phyloP scores from a whole-genome alignment of 1,284 basidiomycete genomes.

The Amylostereum chailletii region DNA sequence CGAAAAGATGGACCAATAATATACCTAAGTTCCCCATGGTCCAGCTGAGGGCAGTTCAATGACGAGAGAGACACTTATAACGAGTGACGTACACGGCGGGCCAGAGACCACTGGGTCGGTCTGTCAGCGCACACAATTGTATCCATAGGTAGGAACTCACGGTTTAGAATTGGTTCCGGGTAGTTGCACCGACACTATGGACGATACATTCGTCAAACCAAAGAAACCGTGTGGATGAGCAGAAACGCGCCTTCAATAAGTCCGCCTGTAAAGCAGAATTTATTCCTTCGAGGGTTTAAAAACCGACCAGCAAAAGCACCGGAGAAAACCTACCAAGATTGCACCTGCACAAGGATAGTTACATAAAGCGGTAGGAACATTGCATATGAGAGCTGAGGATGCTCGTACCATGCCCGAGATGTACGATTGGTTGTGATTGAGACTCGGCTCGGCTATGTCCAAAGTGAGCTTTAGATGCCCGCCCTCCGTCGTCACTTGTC shows the following conservation, averaged over 20 bases:
- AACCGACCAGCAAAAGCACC: neutral
- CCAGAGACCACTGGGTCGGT: slow-evolving; percentile 34
- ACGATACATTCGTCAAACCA: neutral
- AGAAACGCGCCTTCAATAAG: slow-evolving; percentile 20
- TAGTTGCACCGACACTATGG: slow-evolving; percentile 11
- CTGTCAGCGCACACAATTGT: neutral
- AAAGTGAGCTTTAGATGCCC: slow-evolving; percentile 57
- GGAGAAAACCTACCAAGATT: slow-evolving; percentile 10
- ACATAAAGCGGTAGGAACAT: neutral
- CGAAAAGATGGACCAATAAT: neutral
- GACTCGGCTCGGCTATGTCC: slow-evolving; percentile 37
- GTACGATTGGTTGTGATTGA: slow-evolving; percentile 17
- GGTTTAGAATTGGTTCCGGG: slow-evolving; percentile 6
- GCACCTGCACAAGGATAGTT: slow-evolving; percentile 5
- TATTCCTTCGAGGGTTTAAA: slow-evolving; percentile 26
- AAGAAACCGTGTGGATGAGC: neutral
- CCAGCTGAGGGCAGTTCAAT: slow-evolving; percentile 30
- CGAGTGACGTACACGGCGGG: slow-evolving; percentile 23
- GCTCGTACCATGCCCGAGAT: slow-evolving; percentile 36
- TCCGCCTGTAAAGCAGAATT: slow-evolving; percentile 49
- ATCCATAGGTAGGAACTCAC: slow-evolving; percentile 3
- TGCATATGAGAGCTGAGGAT: neutral
- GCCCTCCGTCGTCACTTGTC: slow-evolving; percentile 51
- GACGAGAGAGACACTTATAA: neutral
- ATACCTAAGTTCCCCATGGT: slow-evolving; percentile 52